phyloP scores from a whole-genome alignment of 2,329 filamentous ascomycete species.

The Coniochaeta sp. region DNA sequence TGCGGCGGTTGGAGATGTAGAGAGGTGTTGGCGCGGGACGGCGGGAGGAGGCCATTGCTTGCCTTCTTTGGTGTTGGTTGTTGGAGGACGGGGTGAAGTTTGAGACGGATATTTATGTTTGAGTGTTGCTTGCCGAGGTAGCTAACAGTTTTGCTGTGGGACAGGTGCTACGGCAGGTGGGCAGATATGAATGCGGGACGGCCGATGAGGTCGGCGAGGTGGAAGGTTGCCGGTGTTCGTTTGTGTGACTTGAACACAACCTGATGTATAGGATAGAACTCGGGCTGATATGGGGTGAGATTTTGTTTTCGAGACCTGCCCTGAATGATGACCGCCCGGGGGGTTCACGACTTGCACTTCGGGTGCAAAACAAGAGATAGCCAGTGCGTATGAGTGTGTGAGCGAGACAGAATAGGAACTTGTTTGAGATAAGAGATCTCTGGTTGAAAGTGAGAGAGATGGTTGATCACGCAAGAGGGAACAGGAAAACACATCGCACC shows the following conservation, averaged over 20 bases:
- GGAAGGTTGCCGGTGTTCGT: not conserved
- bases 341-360: not conserved
- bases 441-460: not conserved
- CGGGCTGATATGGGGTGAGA: no score
- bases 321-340: not conserved
- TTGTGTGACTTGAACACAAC: not conserved
- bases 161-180: not conserved
- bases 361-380: not conserved
- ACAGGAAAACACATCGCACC: not conserved
- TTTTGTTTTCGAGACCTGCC: not conserved
- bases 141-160: not conserved
- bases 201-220: not conserved
- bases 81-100: no score
- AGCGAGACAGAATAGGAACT: not conserved
- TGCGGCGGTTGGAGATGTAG: constrained; percentile 5
- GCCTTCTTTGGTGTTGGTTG: no score
- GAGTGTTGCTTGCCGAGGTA: not conserved
- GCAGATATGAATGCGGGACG: not conserved
- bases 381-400: not conserved
- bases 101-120: not conserved
- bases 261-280: no score
- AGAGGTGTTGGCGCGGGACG: constrained; percentile 9
- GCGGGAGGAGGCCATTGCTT: constrained; percentile 5
- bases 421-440: not conserved
- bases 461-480: not conserved